These are phyloP conservation scores for Medicago truncatula DNA, from an alignment of 306 rosid genomes.

Conservation along the genomic window MtrunA17r5.0-ANR NC_053047.1:2683501-2684000, in stretches of 20 bases:
- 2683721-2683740: neutral
- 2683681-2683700: neutral
- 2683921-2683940: constrained; percentile 16
- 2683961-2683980: constrained; percentile 11
- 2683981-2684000: constrained; percentile 7
- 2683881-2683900: neutral
- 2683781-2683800: neutral
- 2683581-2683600: neutral
- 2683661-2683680: neutral
- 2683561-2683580: too few species aligned
- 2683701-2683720: neutral
- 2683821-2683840: neutral
- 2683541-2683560: too few species aligned
- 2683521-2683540: constrained; percentile 18
- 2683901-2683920: neutral
- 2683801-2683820: neutral
- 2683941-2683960: neutral
- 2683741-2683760: neutral
- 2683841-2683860: neutral
- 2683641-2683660: neutral
- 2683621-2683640: neutral
- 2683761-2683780: neutral
- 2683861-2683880: neutral
- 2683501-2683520: constrained; percentile 33
- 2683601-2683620: too few species aligned